Evolutionary conservation across 2,329 filamentous ascomycete genomes (phyloP), one percentile per base, ranked within the genome.

Genomic region (Aspergillus tanneri): DNA sequence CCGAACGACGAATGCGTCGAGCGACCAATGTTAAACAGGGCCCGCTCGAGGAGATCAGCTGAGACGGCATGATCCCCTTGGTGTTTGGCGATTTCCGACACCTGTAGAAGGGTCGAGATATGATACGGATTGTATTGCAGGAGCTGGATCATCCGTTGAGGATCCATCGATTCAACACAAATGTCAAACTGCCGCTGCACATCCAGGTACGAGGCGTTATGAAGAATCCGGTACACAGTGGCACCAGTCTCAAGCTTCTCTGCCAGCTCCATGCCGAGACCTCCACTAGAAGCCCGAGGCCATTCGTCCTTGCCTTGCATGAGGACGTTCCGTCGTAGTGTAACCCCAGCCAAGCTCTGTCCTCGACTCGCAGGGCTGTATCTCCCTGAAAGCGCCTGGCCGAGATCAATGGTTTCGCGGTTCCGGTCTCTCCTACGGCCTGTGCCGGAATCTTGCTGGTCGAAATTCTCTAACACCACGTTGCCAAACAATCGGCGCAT

Each of bases 1-100:
- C 85, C 79, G 66, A 97, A 99, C 0, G 87, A 83, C 7, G 89
- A 92, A 50, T 93, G 85, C 0, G 90, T 84, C 3, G 90, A 88
- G 28, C 92, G 83, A n/a, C 92, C 93, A 65, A 97, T 92, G 0
- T 88, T 88, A 72, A 96, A 97, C 5, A 99, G 79, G 0, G 92
- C 91, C 37, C 93, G 82, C 71, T 97, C 92, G 45, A 95, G 83
- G 2, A 97, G 80, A 61, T 97, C 91, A 3, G 89, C 86, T 0
- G 92, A 85, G 3, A 93, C 81, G 1, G 91, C 83, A 66, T 90
- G 86, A 64, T 97, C 93, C 44, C 90, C 84, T 64, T 96, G 90
- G 57, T 96, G 88, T 66, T 93, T 92, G 10, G 90, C 90, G 41
- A 97, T 87, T 65, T 90, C 89, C 53, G 89, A 95, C 22, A 95